Base-by-base conservation (phyloP, 192 early-diverging fungal species). In the Rhizoclosmatium globosum region DNA sequence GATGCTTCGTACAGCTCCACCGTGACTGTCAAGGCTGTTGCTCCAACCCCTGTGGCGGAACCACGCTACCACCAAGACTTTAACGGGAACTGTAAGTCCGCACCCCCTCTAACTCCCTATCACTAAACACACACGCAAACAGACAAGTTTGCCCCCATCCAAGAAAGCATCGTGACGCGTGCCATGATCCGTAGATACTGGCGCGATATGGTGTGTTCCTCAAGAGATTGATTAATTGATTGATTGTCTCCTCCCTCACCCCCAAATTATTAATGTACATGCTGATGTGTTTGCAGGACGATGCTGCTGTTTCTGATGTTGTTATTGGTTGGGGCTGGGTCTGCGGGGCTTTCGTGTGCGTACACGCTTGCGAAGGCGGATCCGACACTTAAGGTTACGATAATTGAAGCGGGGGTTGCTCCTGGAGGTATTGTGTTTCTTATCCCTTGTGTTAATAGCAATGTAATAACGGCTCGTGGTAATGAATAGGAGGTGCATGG, bases 291-390 rank as follows among this genome's bases (percentile, higher is more conserved):
- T 15, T 15, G 0, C 53, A 56, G 53, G 53, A 88, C 53, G 89
- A 93, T 67, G 86, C 82, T 61, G 88, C 92, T 64, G 88, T 89
- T 48, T 86, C 89, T n/a, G 92, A 93, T 61, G 90, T 93, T 42
- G 86, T 93, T 19, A 90, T 93, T 70, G 88, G n/a, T 93, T n/a
- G 92, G 92, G 79, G 91, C 90, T 66, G 91, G 91, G 21, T 88
- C 90, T 42, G 91, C 91, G 67, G 92, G 92, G 65, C 83, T 93
- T 68, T 89, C 86, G 74, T 91, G 90, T 47, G 92, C 92, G 17
- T 93, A 87, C 84, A 87, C 88, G 61, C 79, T 93, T 31, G 85
- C 86, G 82, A 91, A 91, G 83, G 65, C 50, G 9, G 85, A 86
- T 81, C 92, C 91, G 41, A 71, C 86, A 50, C 74, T 93, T 78